phyloP scores from a whole-genome alignment of 306 rosid species.

The Cicer bijugum region DNA sequence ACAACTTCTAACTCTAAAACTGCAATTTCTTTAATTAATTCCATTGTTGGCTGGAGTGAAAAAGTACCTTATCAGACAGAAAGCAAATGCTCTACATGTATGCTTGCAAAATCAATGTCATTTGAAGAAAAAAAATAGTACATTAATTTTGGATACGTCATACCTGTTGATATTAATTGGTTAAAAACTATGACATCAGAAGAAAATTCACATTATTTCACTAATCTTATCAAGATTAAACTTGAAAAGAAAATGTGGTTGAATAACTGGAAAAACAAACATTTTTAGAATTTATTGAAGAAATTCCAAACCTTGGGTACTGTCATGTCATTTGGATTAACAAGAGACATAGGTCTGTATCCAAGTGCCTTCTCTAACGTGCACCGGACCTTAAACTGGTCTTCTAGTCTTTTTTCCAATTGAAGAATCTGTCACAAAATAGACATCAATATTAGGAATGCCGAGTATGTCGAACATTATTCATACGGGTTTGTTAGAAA shows the following conservation, averaged over 20 bases:
- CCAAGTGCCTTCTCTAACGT: conserved; percentile 83
- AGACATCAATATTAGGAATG: not conserved
- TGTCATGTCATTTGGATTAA: conserved; percentile 46
- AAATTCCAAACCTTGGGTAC: conserved; percentile 71
- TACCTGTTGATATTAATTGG: not conserved
- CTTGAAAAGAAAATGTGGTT: not conserved
- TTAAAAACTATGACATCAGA: conserved; percentile 5
- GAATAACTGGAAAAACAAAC: not conserved
- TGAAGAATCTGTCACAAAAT: conserved; percentile 68
- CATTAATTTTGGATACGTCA: not conserved
- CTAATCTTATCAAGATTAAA: not conserved
- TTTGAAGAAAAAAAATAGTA: not conserved
- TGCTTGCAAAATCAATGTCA: conserved; percentile 16
- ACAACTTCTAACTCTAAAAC: conserved; percentile 87
- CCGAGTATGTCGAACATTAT: too few relatives aligned
- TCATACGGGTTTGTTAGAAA: too few relatives aligned
- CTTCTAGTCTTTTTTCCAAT: conserved; percentile 76
- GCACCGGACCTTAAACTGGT: conserved; percentile 73
- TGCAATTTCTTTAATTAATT: conserved; percentile 84
- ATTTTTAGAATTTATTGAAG: conserved; percentile 23
- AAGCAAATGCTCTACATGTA: not conserved
- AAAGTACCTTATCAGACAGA: conserved; percentile 12
- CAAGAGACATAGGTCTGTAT: conserved; percentile 58
- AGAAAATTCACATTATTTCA: conserved; percentile 6
- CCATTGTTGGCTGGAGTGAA: conserved; percentile 74